Evolutionary conservation across 225 moss, liverwort and hornwort species (phyloP), one percentile per base, ranked within the genome.

Genomic region (Climacium dendroides): DNA sequence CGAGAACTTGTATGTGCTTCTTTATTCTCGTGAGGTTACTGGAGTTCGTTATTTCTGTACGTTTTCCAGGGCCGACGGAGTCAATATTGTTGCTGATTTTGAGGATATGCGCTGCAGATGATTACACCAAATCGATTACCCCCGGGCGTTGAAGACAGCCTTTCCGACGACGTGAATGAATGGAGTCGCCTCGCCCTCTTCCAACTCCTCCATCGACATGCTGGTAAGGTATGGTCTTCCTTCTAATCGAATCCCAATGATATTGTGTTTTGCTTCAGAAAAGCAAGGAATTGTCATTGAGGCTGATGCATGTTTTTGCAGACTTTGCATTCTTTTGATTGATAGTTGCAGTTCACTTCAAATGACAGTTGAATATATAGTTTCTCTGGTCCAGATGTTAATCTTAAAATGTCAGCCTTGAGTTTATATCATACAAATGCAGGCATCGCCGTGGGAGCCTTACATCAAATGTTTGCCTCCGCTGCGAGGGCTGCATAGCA

Each of bases 161-260:
- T 93, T 72, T 85, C 90, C 30, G 85, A 80, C 54, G 89, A 88
- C 69, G 93, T 91, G 45, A 93, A 91, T 82, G 91, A 91, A 89
- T 93, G 93, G 91, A 91, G 91, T 79, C 88, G 91, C 83, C 89
- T 93, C 59, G 93, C 93, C 87, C 91, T 91, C 60, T 93, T 91
- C 83, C 93, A 91, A 72, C 90, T 93, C 70, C 74, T 93, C n/a
- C 91, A 93, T 79, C 85, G 86, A 87, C 87, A 90, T 81, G 90
- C 91, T 90, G 90, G 93, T 79, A 93, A 91, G 90, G 93, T 70
- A 85, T 82, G 74, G 65, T 86, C 74, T 85, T 66, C 78, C 84
- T 57, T 77, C 74, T 52, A n/a, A 3, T 81, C 43, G 61, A 70
- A 34, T 78, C 29, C 10, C 41, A 37, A 43, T 74, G 79, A 22